Percentiles rank a stretch among this genome's conserved stretches.
These are phyloP conservation scores for Aspergillaceae sp. DNA, from an alignment of 2,329 filamentous ascomycete species.

Conservation along the genomic window DNA sequence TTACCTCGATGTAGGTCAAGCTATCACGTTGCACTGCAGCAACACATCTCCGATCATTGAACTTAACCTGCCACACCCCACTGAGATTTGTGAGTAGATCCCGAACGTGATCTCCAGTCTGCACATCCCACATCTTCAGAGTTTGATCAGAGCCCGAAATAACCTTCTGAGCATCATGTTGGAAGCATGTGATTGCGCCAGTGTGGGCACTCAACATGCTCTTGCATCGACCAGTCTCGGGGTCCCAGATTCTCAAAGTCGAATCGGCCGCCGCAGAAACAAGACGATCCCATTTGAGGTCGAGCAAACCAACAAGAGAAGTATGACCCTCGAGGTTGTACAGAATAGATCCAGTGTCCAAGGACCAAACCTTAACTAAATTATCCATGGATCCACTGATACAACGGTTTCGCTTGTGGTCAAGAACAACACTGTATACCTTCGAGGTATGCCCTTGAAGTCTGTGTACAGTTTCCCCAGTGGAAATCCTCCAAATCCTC, in stretches of 20 bases:
- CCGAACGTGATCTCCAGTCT: constrained; percentile 82
- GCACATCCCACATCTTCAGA: constrained; percentile 97
- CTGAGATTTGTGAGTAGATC: constrained; percentile 88
- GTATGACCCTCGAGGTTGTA: constrained; percentile 89
- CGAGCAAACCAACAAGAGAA: constrained; percentile 82
- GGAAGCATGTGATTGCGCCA: constrained; percentile 96
- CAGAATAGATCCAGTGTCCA: constrained; percentile 74
- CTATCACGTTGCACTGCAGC: constrained; percentile 90
- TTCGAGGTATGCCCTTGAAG: constrained; percentile 83
- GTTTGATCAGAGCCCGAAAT: constrained; percentile 93
- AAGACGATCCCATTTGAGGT: constrained; percentile 78
- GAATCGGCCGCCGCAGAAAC: constrained; percentile 94
- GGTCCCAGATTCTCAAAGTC: constrained; percentile 93
- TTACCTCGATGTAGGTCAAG: constrained; percentile 91
- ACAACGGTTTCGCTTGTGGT: constrained; percentile 83
- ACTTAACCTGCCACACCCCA: constrained; percentile 99
- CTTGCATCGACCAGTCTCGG: constrained; percentile 82
- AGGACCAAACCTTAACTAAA: constrained; percentile 93
- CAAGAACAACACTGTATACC: constrained; percentile 93
- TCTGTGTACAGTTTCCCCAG: constrained; percentile 75
- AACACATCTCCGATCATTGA: constrained; percentile 89
- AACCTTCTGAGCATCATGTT: constrained; percentile 93
- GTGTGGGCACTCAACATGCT: constrained; percentile 88
- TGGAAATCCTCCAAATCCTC: constrained; percentile 94
- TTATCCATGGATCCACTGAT: constrained; percentile 99